Evolutionary conservation across 2,329 filamentous ascomycete genomes (phyloP).

Genomic region (Ophiostoma pallidulum): DNA sequence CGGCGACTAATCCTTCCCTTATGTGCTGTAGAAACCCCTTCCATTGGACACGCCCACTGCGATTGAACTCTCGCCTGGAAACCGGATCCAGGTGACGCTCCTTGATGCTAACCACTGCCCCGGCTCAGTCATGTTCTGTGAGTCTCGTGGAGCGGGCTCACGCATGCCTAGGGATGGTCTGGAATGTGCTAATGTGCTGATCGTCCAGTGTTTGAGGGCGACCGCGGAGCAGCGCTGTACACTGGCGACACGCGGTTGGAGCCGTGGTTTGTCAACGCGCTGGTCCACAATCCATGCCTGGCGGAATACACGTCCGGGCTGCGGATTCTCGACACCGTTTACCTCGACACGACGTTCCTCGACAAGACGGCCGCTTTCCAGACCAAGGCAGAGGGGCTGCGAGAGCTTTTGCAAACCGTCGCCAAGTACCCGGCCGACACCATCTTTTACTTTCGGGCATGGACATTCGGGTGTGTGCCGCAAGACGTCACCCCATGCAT

Average conservation of each 20-base stretch:
- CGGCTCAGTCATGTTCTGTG: constrained; percentile 81
- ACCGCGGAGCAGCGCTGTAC: constrained; percentile 66
- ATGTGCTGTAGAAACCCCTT: constrained; percentile 53
- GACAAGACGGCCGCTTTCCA: constrained; percentile 36
- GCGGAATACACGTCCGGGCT: constrained; percentile 62
- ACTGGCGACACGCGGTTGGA: constrained; percentile 85
- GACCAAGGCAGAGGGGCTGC: constrained; percentile 63
- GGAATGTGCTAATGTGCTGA: neutral
- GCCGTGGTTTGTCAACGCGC: constrained; percentile 69
- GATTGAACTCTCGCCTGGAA: constrained; percentile 62
- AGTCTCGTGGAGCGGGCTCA: too few relatives aligned
- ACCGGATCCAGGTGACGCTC: constrained; percentile 68
- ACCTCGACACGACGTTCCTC: constrained; percentile 77
- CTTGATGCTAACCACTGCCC: constrained; percentile 89
- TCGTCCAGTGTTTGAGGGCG: constrained; percentile 58
- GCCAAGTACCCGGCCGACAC: constrained; percentile 60
- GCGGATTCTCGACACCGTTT: constrained; percentile 67
- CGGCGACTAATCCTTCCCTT: too few relatives aligned
- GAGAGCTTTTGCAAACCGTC: constrained; percentile 63
- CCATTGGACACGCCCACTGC: constrained; percentile 70
- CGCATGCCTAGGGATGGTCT: too few relatives aligned
- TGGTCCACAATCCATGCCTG: constrained; percentile 62
- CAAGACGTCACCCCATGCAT: too few relatives aligned
- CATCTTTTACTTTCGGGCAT: constrained; percentile 73
- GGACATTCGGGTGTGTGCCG: constrained; percentile 62